Percentiles rank a stretch among this genome's conserved stretches.
Evolutionary conservation across 2,329 filamentous ascomycete genomes (phyloP).

Genomic region (Neopestalotiopsis rosae): DNA sequence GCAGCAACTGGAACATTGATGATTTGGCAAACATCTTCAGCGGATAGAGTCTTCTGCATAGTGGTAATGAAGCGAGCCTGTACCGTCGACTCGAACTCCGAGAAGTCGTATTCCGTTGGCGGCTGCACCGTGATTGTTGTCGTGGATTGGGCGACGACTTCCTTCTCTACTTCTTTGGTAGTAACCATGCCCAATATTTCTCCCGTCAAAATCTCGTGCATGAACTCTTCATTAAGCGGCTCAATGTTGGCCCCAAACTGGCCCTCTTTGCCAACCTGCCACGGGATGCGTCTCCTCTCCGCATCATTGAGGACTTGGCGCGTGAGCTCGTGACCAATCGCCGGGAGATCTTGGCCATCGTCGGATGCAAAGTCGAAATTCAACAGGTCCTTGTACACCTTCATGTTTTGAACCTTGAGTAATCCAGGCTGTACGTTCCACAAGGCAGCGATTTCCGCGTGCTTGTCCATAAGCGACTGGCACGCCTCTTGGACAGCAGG

Average conservation of each 20-base stretch:
- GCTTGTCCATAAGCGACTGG: conserved; percentile 21
- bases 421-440: conserved; percentile 20
- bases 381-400: conserved; percentile 22
- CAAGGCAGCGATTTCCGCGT: conserved; percentile 21
- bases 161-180: neutral
- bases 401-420: conserved; percentile 24
- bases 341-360: neutral
- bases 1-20: neutral
- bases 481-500: conserved; percentile 19
- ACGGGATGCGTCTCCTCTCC: neutral
- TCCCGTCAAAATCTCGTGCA: neutral
- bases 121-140: neutral
- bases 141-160: neutral
- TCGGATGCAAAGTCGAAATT: neutral
- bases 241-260: neutral
- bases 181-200: neutral
- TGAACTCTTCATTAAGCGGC: neutral
- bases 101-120: neutral
- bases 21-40: neutral
- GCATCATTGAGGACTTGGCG: neutral
- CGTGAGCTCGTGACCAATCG: neutral
- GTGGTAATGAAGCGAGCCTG: neutral
- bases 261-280: neutral
- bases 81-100: neutral
- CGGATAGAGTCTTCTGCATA: neutral